A percentile compares a stretch with the other conserved stretches of the same genome.
Conservation (phyloP, 2,329 filamentous ascomycete genomes). For the Trichoderma guizhouense region DNA sequence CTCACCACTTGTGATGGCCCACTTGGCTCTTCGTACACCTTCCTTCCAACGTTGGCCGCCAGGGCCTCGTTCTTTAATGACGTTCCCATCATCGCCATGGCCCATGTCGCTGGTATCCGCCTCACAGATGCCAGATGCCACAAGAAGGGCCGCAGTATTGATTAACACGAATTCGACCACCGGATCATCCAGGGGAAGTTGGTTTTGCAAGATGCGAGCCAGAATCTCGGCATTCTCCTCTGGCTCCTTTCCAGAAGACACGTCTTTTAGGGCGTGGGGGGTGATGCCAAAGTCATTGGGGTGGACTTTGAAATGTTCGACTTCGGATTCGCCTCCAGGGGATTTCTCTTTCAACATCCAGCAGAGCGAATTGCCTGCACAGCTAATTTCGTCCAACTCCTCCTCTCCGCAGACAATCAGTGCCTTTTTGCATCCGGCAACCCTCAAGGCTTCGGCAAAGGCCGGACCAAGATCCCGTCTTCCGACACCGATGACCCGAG, state of each 20-base stretch:
- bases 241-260: constrained; percentile 82
- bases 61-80: constrained; percentile 78
- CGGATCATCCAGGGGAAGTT: constrained; percentile 72
- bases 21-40: constrained; percentile 79
- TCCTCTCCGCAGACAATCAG: constrained; percentile 91
- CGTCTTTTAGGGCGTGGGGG: constrained; percentile 68
- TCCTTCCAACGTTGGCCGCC: constrained; percentile 93
- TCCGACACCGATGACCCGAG: constrained; percentile 89
- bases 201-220: constrained; percentile 68
- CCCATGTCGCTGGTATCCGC: constrained; percentile 78
- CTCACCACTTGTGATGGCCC: constrained; percentile 82
- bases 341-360: constrained; percentile 67
- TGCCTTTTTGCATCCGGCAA: constrained; percentile 76
- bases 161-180: constrained; percentile 92
- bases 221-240: constrained; percentile 84
- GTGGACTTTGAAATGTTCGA: constrained; percentile 74
- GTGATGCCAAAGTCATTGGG: constrained; percentile 86
- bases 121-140: constrained; percentile 82
- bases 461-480: constrained; percentile 81
- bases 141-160: constrained; percentile 86
- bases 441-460: constrained; percentile 78
- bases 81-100: constrained; percentile 72
- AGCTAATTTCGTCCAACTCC: constrained; percentile 92
- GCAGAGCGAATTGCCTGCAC: constrained; percentile 82
- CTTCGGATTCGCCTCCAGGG: constrained; percentile 42